phyloP scores from a whole-genome alignment of 495 filamentous ascomycete species.

The Parmelia sp. region DNA sequence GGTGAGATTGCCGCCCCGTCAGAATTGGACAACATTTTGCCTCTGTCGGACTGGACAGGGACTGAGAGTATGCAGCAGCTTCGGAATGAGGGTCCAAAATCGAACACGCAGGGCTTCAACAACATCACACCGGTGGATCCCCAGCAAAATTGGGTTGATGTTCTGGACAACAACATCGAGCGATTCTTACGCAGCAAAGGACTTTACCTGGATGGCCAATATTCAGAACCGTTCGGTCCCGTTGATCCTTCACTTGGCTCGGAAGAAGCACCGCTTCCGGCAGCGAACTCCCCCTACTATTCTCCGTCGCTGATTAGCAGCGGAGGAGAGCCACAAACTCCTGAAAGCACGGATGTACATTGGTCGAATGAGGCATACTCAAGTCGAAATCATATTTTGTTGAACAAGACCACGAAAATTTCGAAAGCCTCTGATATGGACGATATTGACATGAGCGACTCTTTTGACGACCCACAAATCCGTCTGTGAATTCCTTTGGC shows the following conservation, averaged over 20 bases:
- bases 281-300: background rate
- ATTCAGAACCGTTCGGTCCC: slow-evolving; percentile 17
- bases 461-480: background rate
- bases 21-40: background rate
- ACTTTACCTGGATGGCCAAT: slow-evolving; percentile 24
- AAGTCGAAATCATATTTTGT: background rate
- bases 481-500: background rate
- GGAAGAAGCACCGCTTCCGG: background rate
- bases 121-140: background rate
- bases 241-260: background rate
- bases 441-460: slow-evolving; percentile 7
- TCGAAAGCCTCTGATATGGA: background rate
- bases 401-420: background rate
- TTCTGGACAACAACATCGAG: slow-evolving; percentile 52
- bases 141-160: slow-evolving; percentile 22
- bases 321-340: slow-evolving; percentile 9
- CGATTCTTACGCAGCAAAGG: slow-evolving; percentile 30
- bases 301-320: slow-evolving; percentile 7
- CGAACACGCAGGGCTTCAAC: slow-evolving; percentile 1
- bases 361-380: slow-evolving; percentile 9
- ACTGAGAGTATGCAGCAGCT: slow-evolving; percentile 23
- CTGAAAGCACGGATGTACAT: background rate
- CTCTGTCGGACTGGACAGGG: slow-evolving; percentile 10
- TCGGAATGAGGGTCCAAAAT: slow-evolving; percentile 19
- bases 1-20: slow-evolving; percentile 13